Conservation (phyloP, 2,329 filamentous ascomycete genomes). For the Fusarium miscanthi region DNA sequence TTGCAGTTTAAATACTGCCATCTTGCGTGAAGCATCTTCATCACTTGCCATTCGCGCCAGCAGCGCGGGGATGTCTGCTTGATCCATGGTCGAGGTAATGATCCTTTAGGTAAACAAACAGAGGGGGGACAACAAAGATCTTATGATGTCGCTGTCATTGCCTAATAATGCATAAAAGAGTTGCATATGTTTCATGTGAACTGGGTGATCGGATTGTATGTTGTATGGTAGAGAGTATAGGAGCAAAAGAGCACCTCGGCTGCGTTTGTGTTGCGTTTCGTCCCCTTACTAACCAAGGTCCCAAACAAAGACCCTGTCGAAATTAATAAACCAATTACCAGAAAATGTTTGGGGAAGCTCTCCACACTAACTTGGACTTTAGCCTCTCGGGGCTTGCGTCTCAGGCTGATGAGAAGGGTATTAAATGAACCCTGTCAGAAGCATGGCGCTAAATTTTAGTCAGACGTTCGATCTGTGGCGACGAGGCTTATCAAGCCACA, state of each 20-base stretch:
- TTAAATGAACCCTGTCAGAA: background rate
- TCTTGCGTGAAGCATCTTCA: conserved; percentile 94
- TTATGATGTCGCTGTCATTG: conserved; percentile 34
- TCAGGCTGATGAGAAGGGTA: conserved; percentile 12
- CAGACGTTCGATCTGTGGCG: conserved; percentile 7
- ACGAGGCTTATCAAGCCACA: conserved; percentile 25
- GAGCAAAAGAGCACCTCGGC: conserved; percentile 17
- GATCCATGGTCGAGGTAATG: conserved; percentile 60
- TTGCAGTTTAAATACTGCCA: conserved; percentile 99
- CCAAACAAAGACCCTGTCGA: conserved; percentile 28
- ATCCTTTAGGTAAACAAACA: conserved; percentile 1
- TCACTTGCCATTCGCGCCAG: conserved; percentile 73
- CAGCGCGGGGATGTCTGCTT: conserved; percentile 74
- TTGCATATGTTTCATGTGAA: background rate
- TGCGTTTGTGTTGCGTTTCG: conserved; percentile 5
- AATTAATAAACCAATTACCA: conserved; percentile 40
- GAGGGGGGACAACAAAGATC: background rate
- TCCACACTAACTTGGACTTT: conserved; percentile 11
- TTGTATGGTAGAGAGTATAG: conserved; percentile 15
- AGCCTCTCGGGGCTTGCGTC: conserved; percentile 20
- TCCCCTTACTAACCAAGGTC: conserved; percentile 11
- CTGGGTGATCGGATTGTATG: conserved; percentile 5
- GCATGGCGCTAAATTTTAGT: conserved; percentile 9
- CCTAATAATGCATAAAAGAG: conserved; percentile 3
- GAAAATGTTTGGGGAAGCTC: conserved; percentile 33